These are phyloP conservation scores for Westerdykella aurantiaca DNA, from an alignment of 2,329 filamentous ascomycete species.

Conservation along the genomic window DNA sequence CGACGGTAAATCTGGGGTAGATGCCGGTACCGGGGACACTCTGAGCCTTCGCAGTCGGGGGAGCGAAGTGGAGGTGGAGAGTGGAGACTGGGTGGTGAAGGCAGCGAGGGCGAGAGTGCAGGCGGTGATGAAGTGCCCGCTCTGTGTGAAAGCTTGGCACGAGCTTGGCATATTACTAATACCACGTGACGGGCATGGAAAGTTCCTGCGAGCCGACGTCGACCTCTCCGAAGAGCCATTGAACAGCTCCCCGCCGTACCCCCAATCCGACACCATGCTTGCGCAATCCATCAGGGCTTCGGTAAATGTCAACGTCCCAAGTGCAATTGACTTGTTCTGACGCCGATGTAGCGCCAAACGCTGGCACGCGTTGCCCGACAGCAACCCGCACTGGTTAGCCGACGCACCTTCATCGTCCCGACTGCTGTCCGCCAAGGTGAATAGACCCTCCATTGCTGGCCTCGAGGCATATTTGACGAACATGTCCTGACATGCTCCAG, in stretches of 20 bases:
- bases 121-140: neutral
- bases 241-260: slow-evolving; percentile 22
- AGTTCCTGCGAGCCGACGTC: slow-evolving; percentile 14
- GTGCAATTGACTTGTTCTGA: slow-evolving; percentile 19
- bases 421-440: slow-evolving; percentile 57
- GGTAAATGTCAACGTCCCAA: slow-evolving; percentile 36
- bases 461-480: neutral
- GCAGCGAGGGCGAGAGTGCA: neutral
- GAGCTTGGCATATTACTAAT: neutral
- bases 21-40: too few relatives aligned
- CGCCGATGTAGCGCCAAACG: slow-evolving; percentile 50
- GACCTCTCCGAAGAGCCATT: slow-evolving; percentile 24
- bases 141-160: neutral
- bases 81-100: neutral
- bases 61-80: neutral
- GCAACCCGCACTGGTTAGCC: slow-evolving; percentile 49
- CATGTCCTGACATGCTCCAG: slow-evolving; percentile 46
- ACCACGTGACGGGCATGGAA: neutral
- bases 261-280: slow-evolving; percentile 46
- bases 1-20: too few relatives aligned
- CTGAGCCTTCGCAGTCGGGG: too few relatives aligned
- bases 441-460: slow-evolving; percentile 28
- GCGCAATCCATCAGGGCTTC: slow-evolving; percentile 57
- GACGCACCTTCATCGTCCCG: slow-evolving; percentile 60
- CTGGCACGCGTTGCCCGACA: slow-evolving; percentile 56